A percentile compares a stretch with the other conserved stretches of the same genome.
Conservation (phyloP, 306 rosid genomes). For the Rosa rugosa region DNA sequence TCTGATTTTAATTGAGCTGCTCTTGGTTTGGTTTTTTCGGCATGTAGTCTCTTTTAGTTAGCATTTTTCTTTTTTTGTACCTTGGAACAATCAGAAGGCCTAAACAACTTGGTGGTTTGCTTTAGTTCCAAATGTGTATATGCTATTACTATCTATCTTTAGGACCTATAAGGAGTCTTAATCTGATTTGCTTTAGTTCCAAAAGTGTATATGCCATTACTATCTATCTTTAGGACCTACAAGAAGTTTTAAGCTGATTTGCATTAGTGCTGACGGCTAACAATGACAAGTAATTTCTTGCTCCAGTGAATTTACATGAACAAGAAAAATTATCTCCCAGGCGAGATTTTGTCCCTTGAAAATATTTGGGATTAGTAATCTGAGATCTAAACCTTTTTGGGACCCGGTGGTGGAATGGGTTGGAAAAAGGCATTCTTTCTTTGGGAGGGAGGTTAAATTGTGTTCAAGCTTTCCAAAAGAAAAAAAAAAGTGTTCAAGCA, state of each 20-base stretch:
- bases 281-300: background rate
- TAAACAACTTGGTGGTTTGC: background rate
- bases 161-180: constrained; percentile 3
- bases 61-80: background rate
- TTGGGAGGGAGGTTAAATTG: background rate
- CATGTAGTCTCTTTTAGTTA: constrained; percentile 3
- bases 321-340: background rate
- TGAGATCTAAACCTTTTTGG: background rate
- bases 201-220: background rate
- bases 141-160: background rate
- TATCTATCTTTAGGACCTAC: background rate
- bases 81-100: background rate
- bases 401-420: background rate
- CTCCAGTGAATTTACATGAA: background rate
- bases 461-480: background rate
- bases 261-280: background rate
- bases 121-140: background rate
- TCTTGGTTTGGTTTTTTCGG: background rate
- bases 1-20: constrained; percentile 10
- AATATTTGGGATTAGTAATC: background rate
- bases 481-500: background rate
- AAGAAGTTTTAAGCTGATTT: constrained; percentile 10
- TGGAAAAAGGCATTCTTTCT: background rate
- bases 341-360: background rate
- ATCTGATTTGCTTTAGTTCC: background rate